Evolutionary conservation across 208 protist genomes (phyloP), one percentile per base, ranked within the genome.

Genomic region (Endotrypanum monterogeii): DNA sequence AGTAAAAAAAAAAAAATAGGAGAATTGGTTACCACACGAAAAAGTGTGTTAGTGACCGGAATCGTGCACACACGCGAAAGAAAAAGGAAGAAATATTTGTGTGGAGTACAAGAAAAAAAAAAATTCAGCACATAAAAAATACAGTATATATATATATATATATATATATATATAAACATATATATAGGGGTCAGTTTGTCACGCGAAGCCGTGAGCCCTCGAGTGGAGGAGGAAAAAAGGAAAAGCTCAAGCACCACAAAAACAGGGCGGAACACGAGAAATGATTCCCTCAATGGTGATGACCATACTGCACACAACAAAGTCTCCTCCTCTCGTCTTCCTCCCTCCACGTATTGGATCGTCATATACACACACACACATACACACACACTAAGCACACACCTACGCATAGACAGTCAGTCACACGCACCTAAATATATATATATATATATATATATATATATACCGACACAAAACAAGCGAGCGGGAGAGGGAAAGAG

Each of bases 291-390:
- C n/a, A n/a, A n/a, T n/a, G n/a, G n/a, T n/a, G n/a, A n/a, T n/a
- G n/a, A n/a, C n/a, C n/a, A n/a, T n/a, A n/a, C n/a, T n/a, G n/a
- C n/a, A n/a, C n/a, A n/a, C n/a, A n/a, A n/a, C n/a, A n/a, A n/a
- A n/a, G n/a, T n/a, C n/a, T n/a, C n/a, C n/a, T n/a, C n/a, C n/a
- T n/a, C n/a, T n/a, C n/a, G n/a, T n/a, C n/a, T n/a, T n/a, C n/a
- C n/a, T n/a, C n/a, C n/a, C n/a, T n/a, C n/a, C n/a, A n/a, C n/a
- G n/a, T n/a, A n/a, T n/a, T n/a, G n/a, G n/a, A n/a, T n/a, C n/a
- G n/a, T n/a, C n/a, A n/a, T n/a, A n/a, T n/a, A 41, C 57, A n/a
- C 30, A 65, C 35, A 48, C 57, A 23, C 57, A 44, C 57, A 62
- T 32, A 41, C 35, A 65, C 58, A 44, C 20, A 37, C 18, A 46